Conservation (phyloP, 1,284 basidiomycete species). For the Clitocybe nebularis region DNA sequence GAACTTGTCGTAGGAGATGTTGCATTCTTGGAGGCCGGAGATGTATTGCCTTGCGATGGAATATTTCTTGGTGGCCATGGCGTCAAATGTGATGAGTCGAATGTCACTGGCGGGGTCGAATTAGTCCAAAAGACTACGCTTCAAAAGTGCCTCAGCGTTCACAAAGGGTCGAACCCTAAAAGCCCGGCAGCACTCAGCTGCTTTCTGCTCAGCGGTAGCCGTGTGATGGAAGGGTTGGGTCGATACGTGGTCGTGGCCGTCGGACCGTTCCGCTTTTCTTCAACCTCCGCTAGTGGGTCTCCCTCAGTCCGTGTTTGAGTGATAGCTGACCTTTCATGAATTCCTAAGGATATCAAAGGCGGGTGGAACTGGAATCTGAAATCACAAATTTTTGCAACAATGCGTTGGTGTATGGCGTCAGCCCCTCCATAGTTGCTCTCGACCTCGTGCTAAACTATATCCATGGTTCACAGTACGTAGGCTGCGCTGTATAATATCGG, state of each 20-base stretch:
- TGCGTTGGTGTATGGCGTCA: too few species aligned
- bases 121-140: constrained; percentile 88
- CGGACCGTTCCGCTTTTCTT: too few species aligned
- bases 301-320: too few species aligned
- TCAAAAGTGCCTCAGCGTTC: constrained; percentile 63
- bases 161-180: constrained; percentile 36
- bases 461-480: too few species aligned
- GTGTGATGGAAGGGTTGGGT: constrained; percentile 94
- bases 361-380: too few species aligned
- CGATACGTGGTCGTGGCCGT: constrained; percentile 91
- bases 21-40: constrained; percentile 90
- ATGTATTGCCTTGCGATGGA: constrained; percentile 94
- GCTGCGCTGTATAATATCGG: too few species aligned
- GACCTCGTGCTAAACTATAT: too few species aligned
- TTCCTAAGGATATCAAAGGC: too few species aligned
- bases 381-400: too few species aligned
- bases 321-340: too few species aligned
- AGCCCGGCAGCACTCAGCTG: constrained; percentile 81
- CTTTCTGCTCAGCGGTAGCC: constrained; percentile 91
- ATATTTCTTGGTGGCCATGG: constrained; percentile 92
- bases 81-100: constrained; percentile 94
- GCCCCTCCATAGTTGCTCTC: too few species aligned
- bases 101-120: constrained; percentile 94
- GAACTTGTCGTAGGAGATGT: constrained; percentile 95
- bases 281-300: too few species aligned